Conservation (phyloP, 1,284 basidiomycete genomes). For the Tilletia setariae region DNA sequence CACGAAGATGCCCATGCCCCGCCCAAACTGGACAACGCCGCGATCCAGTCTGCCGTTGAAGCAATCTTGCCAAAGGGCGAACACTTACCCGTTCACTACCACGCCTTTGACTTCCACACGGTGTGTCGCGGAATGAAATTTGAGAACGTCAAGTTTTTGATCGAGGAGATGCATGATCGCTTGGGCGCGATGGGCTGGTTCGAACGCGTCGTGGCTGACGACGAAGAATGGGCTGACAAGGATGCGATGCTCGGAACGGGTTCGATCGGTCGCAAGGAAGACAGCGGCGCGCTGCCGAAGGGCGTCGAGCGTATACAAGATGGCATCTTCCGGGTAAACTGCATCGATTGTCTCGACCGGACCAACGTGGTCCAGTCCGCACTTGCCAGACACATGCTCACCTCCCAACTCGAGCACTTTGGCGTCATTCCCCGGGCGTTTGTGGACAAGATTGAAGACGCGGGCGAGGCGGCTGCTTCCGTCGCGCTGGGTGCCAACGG, state of each 20-base stretch:
- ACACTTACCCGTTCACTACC: conserved; percentile 27
- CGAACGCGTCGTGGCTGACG: conserved; percentile 4
- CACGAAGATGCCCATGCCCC: neutral
- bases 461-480: conserved; percentile 4
- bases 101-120: conserved; percentile 82
- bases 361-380: conserved; percentile 86
- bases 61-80: neutral
- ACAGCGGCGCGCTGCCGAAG: conserved; percentile 47
- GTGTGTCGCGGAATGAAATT: conserved; percentile 89
- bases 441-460: neutral
- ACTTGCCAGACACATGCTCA: conserved; percentile 76
- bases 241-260: neutral
- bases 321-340: conserved; percentile 80
- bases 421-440: conserved; percentile 22
- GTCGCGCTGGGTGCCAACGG: neutral
- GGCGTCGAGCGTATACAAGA: conserved; percentile 72
- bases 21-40: conserved; percentile 15
- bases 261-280: neutral
- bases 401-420: conserved; percentile 61
- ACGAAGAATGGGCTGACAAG: conserved; percentile 4
- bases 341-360: conserved; percentile 77
- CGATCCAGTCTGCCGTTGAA: conserved; percentile 42
- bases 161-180: conserved; percentile 66
- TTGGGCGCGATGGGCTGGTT: conserved; percentile 63
- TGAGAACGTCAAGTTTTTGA: conserved; percentile 83